Base-by-base conservation (phyloP, 78 protist species). In the Anaeramoeba flamelloides region DNA sequence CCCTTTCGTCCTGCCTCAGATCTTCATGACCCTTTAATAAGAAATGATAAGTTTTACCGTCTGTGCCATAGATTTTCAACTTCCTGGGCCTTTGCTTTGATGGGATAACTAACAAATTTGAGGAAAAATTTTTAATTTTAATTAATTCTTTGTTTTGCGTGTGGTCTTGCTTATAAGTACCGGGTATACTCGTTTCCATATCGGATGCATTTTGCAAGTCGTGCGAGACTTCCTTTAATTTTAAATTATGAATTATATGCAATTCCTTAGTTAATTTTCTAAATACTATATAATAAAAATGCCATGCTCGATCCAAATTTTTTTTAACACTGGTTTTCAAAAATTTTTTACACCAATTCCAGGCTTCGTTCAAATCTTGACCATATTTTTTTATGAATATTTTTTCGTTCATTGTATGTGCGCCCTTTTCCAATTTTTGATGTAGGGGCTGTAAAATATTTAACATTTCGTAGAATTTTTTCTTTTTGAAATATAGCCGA, bases 11-110 rank as follows among this genome's bases (percentile, higher is more conserved):
- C 31, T 79, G 86, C 1, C 81, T 79, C 2, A 82, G 3, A 79
- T 97, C 98, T 88, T 97, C 99, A 86, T 94, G 97, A 38, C 97
- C 97, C 75, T 94, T 95, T 77, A 96, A 92, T 39, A 95, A 80
- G 91, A 87, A 96, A 74, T 77, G 36, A 80, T 92, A 92, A 31
- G 2, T 1, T 17, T 0, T 4, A 38, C 88, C 90, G 64, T 87
- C 90, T 2, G 69, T 36, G 3, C 90, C 90, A 8, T 31, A 38
- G 40, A 96, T 74, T 74, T 87, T 82, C 39, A 94, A 75, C 85
- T 86, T 78, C 38, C 99, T 78, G 74, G 99, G 99, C 26, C 98
- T 86, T 88, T 96, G 99, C 88, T 98, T 98, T 26, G 95, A 89
- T 26, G 90, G 79, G 84, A 97, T 95, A 37, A 97, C 97, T 0